Evolutionary conservation across 805 yeast genomes (phyloP).

Genomic region (Wickerhamiella galacta): DNA sequence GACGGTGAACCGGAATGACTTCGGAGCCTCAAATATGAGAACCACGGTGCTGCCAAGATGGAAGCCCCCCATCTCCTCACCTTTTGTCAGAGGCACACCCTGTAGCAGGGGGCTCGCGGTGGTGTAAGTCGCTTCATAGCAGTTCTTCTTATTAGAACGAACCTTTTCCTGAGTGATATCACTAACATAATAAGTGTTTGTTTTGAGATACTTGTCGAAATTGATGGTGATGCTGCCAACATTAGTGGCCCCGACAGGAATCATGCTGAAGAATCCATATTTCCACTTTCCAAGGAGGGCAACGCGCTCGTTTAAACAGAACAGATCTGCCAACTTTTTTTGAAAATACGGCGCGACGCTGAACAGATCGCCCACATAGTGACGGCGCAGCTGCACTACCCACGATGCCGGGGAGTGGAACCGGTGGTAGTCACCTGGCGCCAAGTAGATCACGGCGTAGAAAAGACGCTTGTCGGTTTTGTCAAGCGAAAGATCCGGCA

Average conservation of each 20-base stretch:
- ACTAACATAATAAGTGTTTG: constrained; percentile 37
- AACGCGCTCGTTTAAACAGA: constrained; percentile 86
- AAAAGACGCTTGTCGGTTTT: constrained; percentile 40
- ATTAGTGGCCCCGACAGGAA: constrained; percentile 98
- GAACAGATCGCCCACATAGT: constrained; percentile 87
- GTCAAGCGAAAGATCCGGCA: constrained; percentile 17
- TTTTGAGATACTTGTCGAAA: constrained; percentile 77
- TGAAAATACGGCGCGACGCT: constrained; percentile 97
- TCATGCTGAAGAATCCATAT: constrained; percentile 94
- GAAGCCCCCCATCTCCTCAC: constrained; percentile 95
- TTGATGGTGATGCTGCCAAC: constrained; percentile 89
- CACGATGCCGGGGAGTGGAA: constrained; percentile 93
- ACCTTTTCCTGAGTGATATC: constrained; percentile 13
- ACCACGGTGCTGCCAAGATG: constrained; percentile 95
- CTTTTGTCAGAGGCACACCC: constrained; percentile 79
- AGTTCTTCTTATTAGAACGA: constrained; percentile 51
- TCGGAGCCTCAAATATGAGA: constrained; percentile 90
- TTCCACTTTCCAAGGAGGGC: constrained; percentile 93
- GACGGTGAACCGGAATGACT: constrained; percentile 51
- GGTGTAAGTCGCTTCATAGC: constrained; percentile 85
- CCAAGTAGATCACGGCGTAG: constrained; percentile 83
- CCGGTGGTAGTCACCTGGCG: constrained; percentile 97
- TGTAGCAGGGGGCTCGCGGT: constrained; percentile 60
- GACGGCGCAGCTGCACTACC: constrained; percentile 88
- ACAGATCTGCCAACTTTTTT: constrained; percentile 65